Evolutionary conservation across 1,284 basidiomycete species (phyloP), one percentile per base, ranked within the genome.

Genomic region (Cryptococcus depauperatus): DNA sequence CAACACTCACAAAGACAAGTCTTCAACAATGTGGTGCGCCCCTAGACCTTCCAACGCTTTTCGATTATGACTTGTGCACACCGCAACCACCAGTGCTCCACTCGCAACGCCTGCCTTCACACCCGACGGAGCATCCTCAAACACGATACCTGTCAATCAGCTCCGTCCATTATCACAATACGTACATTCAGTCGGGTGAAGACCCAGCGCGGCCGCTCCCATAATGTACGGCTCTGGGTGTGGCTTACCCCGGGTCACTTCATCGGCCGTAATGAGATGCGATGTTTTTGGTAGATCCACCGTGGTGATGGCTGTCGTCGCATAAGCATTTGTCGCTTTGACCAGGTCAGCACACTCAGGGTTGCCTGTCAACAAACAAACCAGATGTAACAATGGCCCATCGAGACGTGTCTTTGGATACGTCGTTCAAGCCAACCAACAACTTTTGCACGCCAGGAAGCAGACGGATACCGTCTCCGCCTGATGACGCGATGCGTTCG

Each of bases 111-210:
- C 86, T 14, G 84, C 75, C 48, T 72, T 74, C 43, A 90, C 70
- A 0, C 86, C 87, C 5, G 82, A 81, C 4, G 85, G 83, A 0
- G 87, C 86, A 63, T 90, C 86, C 61, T 89, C 85, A 14, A 89
- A 74, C 4, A 88, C 85, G 47, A 89, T 73, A 58, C 82, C 83
- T 84, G 43, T 8, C 9, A 10, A 21, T 37, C 8, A 18, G 14
- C 14, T 37, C 18, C 13, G 35, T 19, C 35, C 13, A 11, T 18
- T 22, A 16, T 18, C 9, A 41, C 22, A 21, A 3, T 1, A 53
- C 62, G 49, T 29, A 60, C 62, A 68, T 34, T 68, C 53, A n/a
- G 39, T 50, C 8, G 57, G 51, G 25, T 62, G 50, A 9, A 57
- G 33, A 28, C 55, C 58, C 5, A 70, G 51, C 27, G 47, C 47